Evolutionary conservation across 2,329 filamentous ascomycete species (phyloP).

Genomic region (Penicillium sp.): DNA sequence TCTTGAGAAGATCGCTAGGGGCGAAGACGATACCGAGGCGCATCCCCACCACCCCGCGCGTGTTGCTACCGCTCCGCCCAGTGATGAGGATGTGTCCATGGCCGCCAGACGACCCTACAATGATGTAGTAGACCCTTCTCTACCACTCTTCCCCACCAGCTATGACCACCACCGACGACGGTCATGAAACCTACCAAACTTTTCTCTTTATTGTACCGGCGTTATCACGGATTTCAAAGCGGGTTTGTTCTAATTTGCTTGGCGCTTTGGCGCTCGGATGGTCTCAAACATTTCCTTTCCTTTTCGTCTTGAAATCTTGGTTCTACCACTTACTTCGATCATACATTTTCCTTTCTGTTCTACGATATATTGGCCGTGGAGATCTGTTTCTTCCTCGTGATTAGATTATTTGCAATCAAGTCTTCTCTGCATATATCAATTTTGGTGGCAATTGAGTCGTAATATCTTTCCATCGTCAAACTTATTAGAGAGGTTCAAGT

Average conservation of each 20-base stretch:
- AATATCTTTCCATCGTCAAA: no score
- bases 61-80: constrained; percentile 4
- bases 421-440: no score
- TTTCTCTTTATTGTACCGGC: background rate
- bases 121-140: constrained; percentile 10
- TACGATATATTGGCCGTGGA: background rate
- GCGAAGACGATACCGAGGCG: constrained; percentile 57
- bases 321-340: background rate
- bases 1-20: constrained; percentile 81
- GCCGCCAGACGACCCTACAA: constrained; percentile 8
- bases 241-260: background rate
- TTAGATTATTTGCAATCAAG: no score
- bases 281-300: constrained; percentile 1
- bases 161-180: background rate
- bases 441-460: no score
- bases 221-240: constrained; percentile 3
- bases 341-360: background rate
- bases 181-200: background rate
- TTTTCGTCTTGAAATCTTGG: background rate
- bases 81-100: constrained; percentile 9
- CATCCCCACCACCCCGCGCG: background rate
- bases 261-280: constrained; percentile 1
- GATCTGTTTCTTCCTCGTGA: background rate
- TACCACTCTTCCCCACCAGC: constrained; percentile 5
- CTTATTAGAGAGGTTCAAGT: no score